Percentiles rank a stretch among this genome's conserved stretches.
These are phyloP conservation scores for Inonotus hispidus DNA, from an alignment of 1,284 basidiomycete species.

Conservation along the genomic window DNA sequence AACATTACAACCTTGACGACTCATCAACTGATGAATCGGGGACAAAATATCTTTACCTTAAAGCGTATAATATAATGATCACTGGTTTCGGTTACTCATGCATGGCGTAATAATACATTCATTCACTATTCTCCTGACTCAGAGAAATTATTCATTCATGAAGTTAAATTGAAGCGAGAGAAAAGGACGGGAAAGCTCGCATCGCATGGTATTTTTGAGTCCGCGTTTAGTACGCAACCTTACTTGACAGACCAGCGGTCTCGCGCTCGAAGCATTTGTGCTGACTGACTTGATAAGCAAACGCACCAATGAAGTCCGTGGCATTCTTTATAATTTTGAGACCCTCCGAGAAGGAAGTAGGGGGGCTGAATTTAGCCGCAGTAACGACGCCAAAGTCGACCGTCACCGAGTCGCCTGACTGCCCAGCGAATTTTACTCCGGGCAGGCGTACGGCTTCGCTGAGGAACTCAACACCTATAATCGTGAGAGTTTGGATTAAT, in stretches of 20 bases:
- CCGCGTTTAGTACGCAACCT: slow-evolving; percentile 45
- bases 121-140: no score
- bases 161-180: no score
- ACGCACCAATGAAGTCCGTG: slow-evolving; percentile 52
- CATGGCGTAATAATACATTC: no score
- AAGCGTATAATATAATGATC: no score
- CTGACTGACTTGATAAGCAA: slow-evolving; percentile 56
- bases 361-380: slow-evolving; percentile 40
- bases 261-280: slow-evolving; percentile 61
- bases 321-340: slow-evolving; percentile 39
- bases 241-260: slow-evolving; percentile 44
- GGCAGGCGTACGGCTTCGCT: slow-evolving; percentile 42
- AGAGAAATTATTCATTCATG: no score
- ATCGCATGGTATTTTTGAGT: no score
- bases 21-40: no score
- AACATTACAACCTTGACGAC: no score
- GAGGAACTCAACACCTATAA: slow-evolving; percentile 44
- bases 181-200: no score
- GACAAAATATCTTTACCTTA: no score
- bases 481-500: not conserved
- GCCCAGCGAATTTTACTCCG: slow-evolving; percentile 37
- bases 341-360: slow-evolving; percentile 36
- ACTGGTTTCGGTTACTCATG: no score
- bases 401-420: slow-evolving; percentile 29
- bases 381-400: slow-evolving; percentile 59